These are phyloP conservation scores for Rickenella mellea DNA, from an alignment of 768 basidiomycete species.

Conservation along the genomic window DNA sequence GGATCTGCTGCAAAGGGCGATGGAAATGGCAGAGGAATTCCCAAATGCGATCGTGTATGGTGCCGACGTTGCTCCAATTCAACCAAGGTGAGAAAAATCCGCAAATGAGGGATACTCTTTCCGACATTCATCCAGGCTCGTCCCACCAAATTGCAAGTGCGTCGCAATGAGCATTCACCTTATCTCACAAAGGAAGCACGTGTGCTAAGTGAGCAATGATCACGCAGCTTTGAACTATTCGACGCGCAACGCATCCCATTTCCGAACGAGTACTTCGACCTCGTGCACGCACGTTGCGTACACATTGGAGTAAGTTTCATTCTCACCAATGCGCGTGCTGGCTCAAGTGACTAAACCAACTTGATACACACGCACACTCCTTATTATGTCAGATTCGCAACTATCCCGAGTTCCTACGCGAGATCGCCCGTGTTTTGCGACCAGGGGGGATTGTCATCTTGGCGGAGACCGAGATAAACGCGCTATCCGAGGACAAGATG, in stretches of 20 bases:
- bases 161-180: too few relatives aligned
- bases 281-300: slow-evolving; percentile 62
- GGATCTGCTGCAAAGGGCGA: slow-evolving; percentile 37
- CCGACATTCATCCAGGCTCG: slow-evolving; percentile 30
- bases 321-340: slow-evolving; percentile 4
- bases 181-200: background rate
- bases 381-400: slow-evolving; percentile 40
- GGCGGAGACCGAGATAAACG: slow-evolving; percentile 51
- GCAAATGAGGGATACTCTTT: background rate
- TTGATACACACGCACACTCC: background rate
- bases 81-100: slow-evolving; percentile 41
- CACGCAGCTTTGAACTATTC: slow-evolving; percentile 58
- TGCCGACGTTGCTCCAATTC: slow-evolving; percentile 64
- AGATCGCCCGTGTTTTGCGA: slow-evolving; percentile 57
- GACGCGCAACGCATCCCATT: slow-evolving; percentile 54
- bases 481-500: slow-evolving; percentile 35
- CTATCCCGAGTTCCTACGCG: slow-evolving; percentile 49
- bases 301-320: slow-evolving; percentile 48
- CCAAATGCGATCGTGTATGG: slow-evolving; percentile 57
- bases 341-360: slow-evolving; percentile 1
- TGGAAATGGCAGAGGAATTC: slow-evolving; percentile 68
- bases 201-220: background rate
- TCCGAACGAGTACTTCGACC: slow-evolving; percentile 51
- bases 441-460: slow-evolving; percentile 63
- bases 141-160: slow-evolving; percentile 68